Conservation (phyloP, 306 rosid species). For the Prunus davidiana region DNA sequence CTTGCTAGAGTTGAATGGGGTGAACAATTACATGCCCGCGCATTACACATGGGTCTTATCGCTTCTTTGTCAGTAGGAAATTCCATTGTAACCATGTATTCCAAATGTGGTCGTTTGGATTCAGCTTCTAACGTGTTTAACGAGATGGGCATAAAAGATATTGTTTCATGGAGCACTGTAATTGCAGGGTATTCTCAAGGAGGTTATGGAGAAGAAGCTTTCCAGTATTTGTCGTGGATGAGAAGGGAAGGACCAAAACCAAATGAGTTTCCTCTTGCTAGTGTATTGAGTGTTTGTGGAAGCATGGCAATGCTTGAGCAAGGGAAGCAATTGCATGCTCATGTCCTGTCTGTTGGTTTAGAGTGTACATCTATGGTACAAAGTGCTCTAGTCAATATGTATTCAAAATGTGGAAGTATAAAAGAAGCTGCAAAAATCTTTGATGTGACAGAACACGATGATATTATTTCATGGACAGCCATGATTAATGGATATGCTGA, state of each 20-base stretch:
- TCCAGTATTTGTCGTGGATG: conserved; percentile 66
- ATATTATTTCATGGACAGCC: conserved; percentile 75
- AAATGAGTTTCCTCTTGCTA: conserved; percentile 69
- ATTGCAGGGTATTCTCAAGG: conserved; percentile 72
- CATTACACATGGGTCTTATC: conserved; percentile 46
- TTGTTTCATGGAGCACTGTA: conserved; percentile 87
- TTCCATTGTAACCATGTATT: conserved; percentile 63
- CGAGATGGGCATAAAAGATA: conserved; percentile 51
- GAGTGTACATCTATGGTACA: conserved; percentile 53
- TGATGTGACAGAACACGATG: conserved; percentile 24
- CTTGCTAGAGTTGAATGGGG: conserved; percentile 58
- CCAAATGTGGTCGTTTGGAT: conserved; percentile 54
- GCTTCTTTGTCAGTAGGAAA: conserved; percentile 64
- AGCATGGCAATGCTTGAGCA: conserved; percentile 74
- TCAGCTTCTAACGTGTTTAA: conserved; percentile 57
- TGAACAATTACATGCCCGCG: conserved; percentile 58
- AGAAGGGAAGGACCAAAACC: conserved; percentile 69
- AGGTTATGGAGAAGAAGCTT: conserved; percentile 65
- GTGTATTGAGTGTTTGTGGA: conserved; percentile 72
- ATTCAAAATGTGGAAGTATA: conserved; percentile 70
- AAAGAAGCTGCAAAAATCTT: conserved; percentile 61
- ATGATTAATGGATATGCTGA: conserved; percentile 77
- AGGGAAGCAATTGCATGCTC: conserved; percentile 80
- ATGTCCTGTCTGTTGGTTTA: conserved; percentile 49
- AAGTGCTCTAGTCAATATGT: conserved; percentile 71